Conservation (phyloP, 163 green algal genomes). For the Coccomyxa subellipsoidea region DNA sequence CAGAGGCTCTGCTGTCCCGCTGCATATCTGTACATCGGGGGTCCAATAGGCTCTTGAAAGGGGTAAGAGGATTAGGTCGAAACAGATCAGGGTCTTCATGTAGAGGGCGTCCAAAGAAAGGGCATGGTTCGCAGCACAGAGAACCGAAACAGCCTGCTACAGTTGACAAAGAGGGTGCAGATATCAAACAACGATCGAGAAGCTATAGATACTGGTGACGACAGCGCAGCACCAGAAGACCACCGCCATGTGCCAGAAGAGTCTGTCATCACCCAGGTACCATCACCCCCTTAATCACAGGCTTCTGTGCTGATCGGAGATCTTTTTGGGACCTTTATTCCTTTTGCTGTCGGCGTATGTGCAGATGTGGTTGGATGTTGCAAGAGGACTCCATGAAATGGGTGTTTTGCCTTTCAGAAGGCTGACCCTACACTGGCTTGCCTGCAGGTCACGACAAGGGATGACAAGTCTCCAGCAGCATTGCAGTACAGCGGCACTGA, state of each 20-base stretch:
- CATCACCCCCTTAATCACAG: neutral
- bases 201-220: slow-evolving; percentile 3
- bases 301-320: too few species aligned
- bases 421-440: neutral
- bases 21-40: neutral
- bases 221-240: slow-evolving; percentile 7
- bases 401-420: neutral
- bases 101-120: neutral
- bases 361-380: too few species aligned
- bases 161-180: slow-evolving; percentile 4
- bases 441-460: neutral
- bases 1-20: too few species aligned
- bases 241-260: neutral
- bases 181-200: neutral
- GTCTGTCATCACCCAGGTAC: slow-evolving; percentile 15
- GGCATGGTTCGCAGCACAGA: neutral
- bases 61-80: too few species aligned
- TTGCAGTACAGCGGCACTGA: neutral
- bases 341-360: too few species aligned
- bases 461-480: neutral
- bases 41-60: neutral
- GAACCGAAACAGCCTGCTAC: slow-evolving; percentile 8
- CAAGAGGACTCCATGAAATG: neutral
- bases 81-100: neutral
- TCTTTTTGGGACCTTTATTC: too few species aligned